Evolutionary conservation across 2,329 filamentous ascomycete genomes (phyloP).

Genomic region (Penicillium sp.): DNA sequence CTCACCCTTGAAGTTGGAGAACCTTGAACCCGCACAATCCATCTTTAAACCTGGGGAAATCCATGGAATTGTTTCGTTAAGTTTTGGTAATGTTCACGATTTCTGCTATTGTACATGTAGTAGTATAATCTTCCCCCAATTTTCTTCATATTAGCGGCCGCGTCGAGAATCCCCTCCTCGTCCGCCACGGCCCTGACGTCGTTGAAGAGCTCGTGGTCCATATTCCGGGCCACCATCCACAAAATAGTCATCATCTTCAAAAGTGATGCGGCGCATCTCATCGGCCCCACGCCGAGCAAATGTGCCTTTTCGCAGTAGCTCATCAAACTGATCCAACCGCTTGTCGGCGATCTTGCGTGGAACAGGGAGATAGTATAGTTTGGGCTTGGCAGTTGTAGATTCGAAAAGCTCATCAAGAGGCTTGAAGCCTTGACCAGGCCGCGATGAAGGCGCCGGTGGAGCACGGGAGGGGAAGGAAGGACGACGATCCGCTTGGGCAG

Average conservation of each 20-base stretch:
- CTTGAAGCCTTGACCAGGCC: slow-evolving; percentile 44
- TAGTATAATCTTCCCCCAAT: not conserved
- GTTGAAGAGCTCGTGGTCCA: slow-evolving; percentile 13
- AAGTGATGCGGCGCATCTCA: slow-evolving; percentile 65
- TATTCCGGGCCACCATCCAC: slow-evolving; percentile 69
- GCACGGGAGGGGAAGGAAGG: slow-evolving; percentile 26
- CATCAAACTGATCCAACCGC: slow-evolving; percentile 57
- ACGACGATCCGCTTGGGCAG: slow-evolving; percentile 20
- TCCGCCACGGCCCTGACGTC: slow-evolving; percentile 30
- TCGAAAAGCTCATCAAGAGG: slow-evolving; percentile 57
- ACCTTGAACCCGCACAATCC: no score
- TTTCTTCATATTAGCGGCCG: slow-evolving; percentile 18
- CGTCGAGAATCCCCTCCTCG: slow-evolving; percentile 20
- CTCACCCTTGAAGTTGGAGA: no score
- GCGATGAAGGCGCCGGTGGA: slow-evolving; percentile 16
- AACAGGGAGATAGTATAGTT: slow-evolving; percentile 62
- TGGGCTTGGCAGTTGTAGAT: slow-evolving; percentile 57
- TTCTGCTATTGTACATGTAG: not conserved
- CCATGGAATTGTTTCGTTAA: no score
- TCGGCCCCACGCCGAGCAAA: slow-evolving; percentile 40
- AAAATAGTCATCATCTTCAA: slow-evolving; percentile 60
- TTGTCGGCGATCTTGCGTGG: slow-evolving; percentile 57
- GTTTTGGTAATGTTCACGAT: no score
- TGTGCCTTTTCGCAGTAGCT: slow-evolving; percentile 37
- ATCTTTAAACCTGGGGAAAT: no score